These are phyloP conservation scores for Solanum appendiculatum DNA, from an alignment of 257 asterid genomes.

Conservation along the genomic window DNA sequence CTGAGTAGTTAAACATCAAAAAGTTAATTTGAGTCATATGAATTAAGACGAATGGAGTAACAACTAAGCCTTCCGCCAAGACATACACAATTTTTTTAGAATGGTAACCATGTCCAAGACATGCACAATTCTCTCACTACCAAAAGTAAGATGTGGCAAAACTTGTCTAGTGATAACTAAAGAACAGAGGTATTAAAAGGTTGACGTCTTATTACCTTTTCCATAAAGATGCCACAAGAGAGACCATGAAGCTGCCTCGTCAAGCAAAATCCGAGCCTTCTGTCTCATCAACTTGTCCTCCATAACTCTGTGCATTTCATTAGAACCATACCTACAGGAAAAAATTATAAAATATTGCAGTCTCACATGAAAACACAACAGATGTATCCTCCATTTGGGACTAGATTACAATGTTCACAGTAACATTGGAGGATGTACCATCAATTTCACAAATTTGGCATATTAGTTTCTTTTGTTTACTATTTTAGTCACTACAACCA, in stretches of 20 bases:
- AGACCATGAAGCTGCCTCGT: constrained; percentile 99
- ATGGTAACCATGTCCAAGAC: background rate
- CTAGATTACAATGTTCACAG: background rate
- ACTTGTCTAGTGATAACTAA: background rate
- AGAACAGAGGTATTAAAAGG: background rate
- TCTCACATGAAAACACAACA: background rate
- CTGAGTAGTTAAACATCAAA: background rate
- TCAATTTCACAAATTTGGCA: background rate
- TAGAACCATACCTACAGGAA: constrained; percentile 71
- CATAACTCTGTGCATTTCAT: constrained; percentile 62
- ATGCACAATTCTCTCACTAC: background rate
- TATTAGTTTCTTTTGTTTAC: background rate
- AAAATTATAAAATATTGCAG: background rate
- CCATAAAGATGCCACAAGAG: constrained; percentile 94
- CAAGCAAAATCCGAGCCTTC: constrained; percentile 73
- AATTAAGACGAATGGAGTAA: background rate
- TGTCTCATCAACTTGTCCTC: constrained; percentile 94
- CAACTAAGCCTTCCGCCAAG: background rate
- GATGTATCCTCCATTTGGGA: background rate
- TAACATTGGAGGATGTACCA: background rate
- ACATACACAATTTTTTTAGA: background rate
- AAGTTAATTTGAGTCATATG: background rate
- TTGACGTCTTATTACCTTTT: constrained; percentile 46
- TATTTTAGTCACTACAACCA: background rate
- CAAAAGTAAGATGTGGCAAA: background rate